Percentiles rank a stretch among this genome's conserved stretches.
Conservation (phyloP, 2,329 filamentous ascomycete genomes). For the Trichoderma polysporum region DNA sequence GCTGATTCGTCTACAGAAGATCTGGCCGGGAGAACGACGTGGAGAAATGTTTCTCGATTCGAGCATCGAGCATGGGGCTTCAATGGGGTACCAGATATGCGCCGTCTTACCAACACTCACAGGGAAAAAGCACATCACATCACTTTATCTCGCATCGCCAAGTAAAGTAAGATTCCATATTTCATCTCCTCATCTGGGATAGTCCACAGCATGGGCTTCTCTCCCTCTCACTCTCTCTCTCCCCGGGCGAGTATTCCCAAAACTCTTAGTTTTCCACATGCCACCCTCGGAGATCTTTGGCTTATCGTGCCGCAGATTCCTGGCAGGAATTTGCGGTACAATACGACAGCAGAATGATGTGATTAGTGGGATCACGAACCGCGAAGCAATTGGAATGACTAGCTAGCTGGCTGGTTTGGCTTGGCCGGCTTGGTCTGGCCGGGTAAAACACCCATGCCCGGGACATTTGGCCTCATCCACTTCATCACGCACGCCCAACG, state of each 20-base stretch:
- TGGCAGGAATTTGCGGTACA: neutral
- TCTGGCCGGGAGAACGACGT: neutral
- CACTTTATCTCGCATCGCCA: slow-evolving; percentile 6
- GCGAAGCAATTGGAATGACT: neutral
- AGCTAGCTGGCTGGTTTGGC: neutral
- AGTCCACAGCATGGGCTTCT: too few species aligned
- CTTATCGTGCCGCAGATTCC: neutral
- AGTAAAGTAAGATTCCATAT: neutral
- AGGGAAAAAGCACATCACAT: slow-evolving; percentile 7
- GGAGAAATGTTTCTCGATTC: neutral
- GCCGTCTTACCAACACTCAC: neutral
- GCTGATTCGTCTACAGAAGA: slow-evolving; percentile 7
- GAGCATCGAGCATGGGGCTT: neutral
- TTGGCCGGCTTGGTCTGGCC: neutral
- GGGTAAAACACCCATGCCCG: neutral
- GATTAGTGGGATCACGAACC: neutral
- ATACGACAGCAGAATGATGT: neutral
- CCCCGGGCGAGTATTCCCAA: too few species aligned
- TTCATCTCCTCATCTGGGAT: neutral
- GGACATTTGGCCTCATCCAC: neutral
- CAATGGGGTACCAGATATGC: neutral
- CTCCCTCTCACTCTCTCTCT: too few species aligned
- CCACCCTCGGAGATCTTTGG: too few species aligned
- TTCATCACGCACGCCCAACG: neutral
- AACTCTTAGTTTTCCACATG: too few species aligned